A percentile compares a stretch with the other conserved stretches of the same genome.
These are phyloP conservation scores for Perkinsus chesapeaki DNA, from an alignment of 169 alveolate genomes.

Conservation along the genomic window DNA sequence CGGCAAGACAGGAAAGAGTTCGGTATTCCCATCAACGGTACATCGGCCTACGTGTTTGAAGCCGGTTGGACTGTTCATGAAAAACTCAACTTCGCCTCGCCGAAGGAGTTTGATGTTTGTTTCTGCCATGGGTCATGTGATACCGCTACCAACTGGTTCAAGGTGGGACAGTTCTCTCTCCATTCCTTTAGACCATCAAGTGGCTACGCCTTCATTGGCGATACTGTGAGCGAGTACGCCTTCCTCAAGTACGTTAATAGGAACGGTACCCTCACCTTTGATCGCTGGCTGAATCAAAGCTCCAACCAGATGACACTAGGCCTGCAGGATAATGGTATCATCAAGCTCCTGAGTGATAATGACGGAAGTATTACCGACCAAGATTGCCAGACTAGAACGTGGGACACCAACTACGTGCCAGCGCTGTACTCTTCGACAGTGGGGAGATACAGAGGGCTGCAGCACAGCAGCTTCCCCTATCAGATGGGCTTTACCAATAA, in stretches of 20 bases:
- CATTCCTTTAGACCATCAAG: neutral
- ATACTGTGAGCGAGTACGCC: neutral
- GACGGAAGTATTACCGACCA: neutral
- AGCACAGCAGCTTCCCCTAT: neutral
- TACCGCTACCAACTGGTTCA: neutral
- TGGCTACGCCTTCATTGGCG: neutral
- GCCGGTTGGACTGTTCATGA: neutral
- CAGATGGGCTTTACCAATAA: neutral
- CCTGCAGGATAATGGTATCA: neutral
- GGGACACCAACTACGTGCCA: neutral
- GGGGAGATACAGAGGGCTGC: neutral
- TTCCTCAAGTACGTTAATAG: neutral
- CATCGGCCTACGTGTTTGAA: neutral
- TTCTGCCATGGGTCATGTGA: neutral
- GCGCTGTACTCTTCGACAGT: neutral
- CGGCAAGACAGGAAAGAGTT: neutral
- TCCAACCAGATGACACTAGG: neutral
- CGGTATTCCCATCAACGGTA: neutral
- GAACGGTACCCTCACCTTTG: neutral
- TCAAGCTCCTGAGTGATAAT: neutral
- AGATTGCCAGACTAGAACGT: neutral
- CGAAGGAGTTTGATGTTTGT: neutral
- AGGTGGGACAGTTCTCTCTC: neutral
- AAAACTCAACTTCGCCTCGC: neutral
- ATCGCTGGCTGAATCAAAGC: neutral